Base-by-base conservation (phyloP, 371 early-diverging fungal genomes). In the Circinella umbellata region DNA sequence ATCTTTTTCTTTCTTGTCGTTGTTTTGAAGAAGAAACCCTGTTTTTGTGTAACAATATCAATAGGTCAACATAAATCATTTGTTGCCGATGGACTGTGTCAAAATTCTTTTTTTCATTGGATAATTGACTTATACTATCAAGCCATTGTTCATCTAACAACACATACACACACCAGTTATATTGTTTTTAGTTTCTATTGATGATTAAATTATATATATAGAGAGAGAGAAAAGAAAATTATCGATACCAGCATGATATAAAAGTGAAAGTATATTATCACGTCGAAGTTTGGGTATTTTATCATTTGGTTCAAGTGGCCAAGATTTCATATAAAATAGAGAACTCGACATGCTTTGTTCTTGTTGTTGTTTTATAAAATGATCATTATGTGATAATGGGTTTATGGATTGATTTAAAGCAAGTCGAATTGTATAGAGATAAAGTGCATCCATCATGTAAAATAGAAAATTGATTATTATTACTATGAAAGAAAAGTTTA, bases 191-290 rank as follows among this genome's bases (percentile, higher is more conserved):
- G n/a, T n/a, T n/a, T n/a, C n/a, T n/a, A n/a, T n/a, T n/a, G n/a
- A n/a, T n/a, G n/a, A n/a, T n/a, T n/a, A n/a, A n/a, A n/a, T n/a
- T n/a, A n/a, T 35, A 18, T 48, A 9, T 36, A 14, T 4, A 14
- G 49, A 39, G 39, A 39, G 10, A 39, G 10, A 39, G 10, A 39
- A 39, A 39, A 39, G 39, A 20, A 47, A 51, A 49, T n/a, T n/a
- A n/a, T n/a, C n/a, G n/a, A n/a, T n/a, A 75, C 78, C 78, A 9
- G 78, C 78, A 69, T 78, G 73, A 64, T 73, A 78, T 8, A 78
- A 49, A 13, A 78, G 48, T 14, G 75, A 75, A 13, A 78, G 51
- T 6, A 78, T 36, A 27, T 78, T 70, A 11, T 66, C 73, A 53
- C 51, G 62, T 42, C 20, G 34, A n/a, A 68, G 61, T 60, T 68